Conservation (phyloP, 768 basidiomycete genomes). For the Amanita rubescens region DNA sequence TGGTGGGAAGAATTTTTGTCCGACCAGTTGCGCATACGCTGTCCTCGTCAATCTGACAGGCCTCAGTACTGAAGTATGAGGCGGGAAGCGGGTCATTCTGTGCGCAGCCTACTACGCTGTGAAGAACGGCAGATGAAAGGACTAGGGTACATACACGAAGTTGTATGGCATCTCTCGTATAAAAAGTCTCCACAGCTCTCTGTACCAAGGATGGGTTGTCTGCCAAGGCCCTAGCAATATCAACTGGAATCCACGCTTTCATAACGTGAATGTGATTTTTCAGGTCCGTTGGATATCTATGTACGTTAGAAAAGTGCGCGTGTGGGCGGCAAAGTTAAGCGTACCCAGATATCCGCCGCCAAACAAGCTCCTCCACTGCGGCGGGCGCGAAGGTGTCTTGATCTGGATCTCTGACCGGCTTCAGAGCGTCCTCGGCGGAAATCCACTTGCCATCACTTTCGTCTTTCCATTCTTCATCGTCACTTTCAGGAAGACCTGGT, state of each 20-base stretch:
- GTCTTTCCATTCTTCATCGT: slow-evolving; percentile 39
- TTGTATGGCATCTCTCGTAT: slow-evolving; percentile 89
- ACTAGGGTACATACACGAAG: slow-evolving; percentile 54
- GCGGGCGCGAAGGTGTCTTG: slow-evolving; percentile 53
- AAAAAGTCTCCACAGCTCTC: slow-evolving; percentile 86
- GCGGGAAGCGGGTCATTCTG: slow-evolving; percentile 86
- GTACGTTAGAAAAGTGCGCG: background rate
- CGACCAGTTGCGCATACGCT: slow-evolving; percentile 87
- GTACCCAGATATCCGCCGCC: slow-evolving; percentile 63
- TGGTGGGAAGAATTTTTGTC: slow-evolving; percentile 90
- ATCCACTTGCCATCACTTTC: slow-evolving; percentile 44
- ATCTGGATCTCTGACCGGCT: slow-evolving; percentile 46
- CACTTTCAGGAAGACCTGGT: slow-evolving; percentile 33
- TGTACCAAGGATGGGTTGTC: slow-evolving; percentile 67
- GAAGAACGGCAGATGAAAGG: background rate
- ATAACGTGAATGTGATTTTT: slow-evolving; percentile 68
- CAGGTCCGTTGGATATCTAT: slow-evolving; percentile 65
- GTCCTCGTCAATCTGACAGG: slow-evolving; percentile 78
- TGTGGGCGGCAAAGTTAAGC: slow-evolving; percentile 7
- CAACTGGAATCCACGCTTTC: slow-evolving; percentile 71
- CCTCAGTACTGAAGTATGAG: slow-evolving; percentile 51
- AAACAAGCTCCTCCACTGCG: slow-evolving; percentile 57
- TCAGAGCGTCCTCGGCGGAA: slow-evolving; percentile 53
- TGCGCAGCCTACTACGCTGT: slow-evolving; percentile 57
- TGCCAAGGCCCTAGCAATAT: slow-evolving; percentile 68